Conservation (phyloP, 202 grass and related monocot species). For the Panicum virgatum region DNA sequence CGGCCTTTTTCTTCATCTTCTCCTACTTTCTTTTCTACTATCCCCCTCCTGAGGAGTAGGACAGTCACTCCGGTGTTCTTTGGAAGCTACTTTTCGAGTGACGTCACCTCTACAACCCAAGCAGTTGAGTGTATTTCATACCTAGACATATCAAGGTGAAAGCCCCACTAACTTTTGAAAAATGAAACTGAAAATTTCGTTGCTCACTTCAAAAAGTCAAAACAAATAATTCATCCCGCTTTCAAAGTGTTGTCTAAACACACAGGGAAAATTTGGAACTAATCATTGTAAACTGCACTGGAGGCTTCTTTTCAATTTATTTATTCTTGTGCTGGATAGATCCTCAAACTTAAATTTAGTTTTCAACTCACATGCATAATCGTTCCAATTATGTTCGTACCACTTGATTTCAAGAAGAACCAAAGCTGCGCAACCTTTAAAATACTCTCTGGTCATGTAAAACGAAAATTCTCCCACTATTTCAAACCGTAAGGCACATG, state of each 20-base stretch:
- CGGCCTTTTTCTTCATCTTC: not conserved
- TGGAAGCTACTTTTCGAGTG: conserved; percentile 21
- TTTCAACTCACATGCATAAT: not conserved
- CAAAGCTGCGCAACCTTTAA: not conserved
- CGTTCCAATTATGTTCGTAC: too few species aligned
- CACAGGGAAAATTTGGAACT: not conserved
- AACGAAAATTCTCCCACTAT: not conserved
- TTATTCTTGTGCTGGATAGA: not conserved
- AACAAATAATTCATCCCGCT: not conserved
- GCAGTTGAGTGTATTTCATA: not conserved
- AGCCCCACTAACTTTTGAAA: not conserved
- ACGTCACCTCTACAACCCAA: conserved; percentile 1
- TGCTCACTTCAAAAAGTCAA: not conserved
- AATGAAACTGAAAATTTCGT: not conserved
- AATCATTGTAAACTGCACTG: not conserved
- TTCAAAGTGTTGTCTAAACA: not conserved
- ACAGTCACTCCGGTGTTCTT: conserved; percentile 30
- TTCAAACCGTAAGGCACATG: not conserved
- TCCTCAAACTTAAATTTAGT: not conserved
- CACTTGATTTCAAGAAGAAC: not conserved
- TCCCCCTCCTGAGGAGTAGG: conserved; percentile 27
- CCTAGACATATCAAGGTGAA: not conserved
- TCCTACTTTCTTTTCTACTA: not conserved
- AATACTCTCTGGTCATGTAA: not conserved
- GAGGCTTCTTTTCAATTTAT: not conserved